Base-by-base conservation (phyloP, 495 filamentous ascomycete genomes). In the Aspergillus kassunensis region DNA sequence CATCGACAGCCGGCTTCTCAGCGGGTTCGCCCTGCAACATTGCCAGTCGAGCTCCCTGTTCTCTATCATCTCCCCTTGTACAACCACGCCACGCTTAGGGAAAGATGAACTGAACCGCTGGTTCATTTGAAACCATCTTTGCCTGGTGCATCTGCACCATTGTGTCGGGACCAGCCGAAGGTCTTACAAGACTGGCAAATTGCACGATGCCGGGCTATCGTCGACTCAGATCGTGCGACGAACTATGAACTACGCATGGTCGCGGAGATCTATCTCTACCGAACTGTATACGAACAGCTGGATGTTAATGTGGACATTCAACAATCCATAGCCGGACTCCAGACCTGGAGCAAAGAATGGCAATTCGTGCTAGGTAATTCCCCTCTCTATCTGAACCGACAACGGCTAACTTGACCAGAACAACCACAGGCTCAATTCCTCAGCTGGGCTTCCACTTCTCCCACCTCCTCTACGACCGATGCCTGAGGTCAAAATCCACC, bases 191-290 rank as follows among this genome's bases (percentile, higher is more conserved):
- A 56, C 4, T 59, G 62, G 55, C 71, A 77, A 31, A 69, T 77
- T 21, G 61, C 71, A 23, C 49, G 63, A 18, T 74, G 69, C 24
- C 56, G 62, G 1, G 47, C 55, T 4, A 61, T 77, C 6, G 49
- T 73, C 11, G 58, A 63, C 9, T 71, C 66, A 1, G 72, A 72
- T 41, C 63, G 65, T 42, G 65, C 62, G 23, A 75, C 64, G 0
- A 77, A 75, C 42, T 75, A 73, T 37, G 72, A 77, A 56, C 55
- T 59, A 6, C 61, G 74, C n/a, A 75, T 77, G 70, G 70, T 72
- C 13, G 70, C 68, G 1, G 74, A 77, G 42, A 61, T 75, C 12
- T 54, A 70, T 53, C 61, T 75, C 3, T 77, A 75, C 29, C 72
- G 70, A 70, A 68, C 64, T 13, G 70, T 77, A 18, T 75, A 77